phyloP scores from a whole-genome alignment of 2,329 filamentous ascomycete genomes.

The Beauveria sp. region DNA sequence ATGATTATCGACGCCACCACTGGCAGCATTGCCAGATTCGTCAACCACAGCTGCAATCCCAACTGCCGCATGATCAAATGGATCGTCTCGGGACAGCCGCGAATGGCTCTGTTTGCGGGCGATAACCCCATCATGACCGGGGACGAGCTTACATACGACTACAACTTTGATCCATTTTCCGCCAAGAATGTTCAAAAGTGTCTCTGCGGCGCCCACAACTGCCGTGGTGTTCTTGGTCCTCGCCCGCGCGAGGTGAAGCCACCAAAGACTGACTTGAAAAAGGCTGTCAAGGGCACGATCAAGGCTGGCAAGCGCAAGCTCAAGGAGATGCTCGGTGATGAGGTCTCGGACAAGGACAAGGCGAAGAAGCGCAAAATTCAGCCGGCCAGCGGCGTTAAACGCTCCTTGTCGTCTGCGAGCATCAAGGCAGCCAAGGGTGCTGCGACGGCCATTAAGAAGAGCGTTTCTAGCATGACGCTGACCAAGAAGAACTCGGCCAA shows the following conservation, averaged over 20 bases:
- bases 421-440: constrained; percentile 30
- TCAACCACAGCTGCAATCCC: constrained; percentile 94
- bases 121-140: constrained; percentile 86
- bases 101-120: constrained; percentile 95
- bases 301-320: constrained; percentile 51
- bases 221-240: constrained; percentile 56
- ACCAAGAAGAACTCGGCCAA: constrained; percentile 23
- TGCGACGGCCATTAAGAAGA: constrained; percentile 29
- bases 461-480: constrained; percentile 25
- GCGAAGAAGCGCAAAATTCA: constrained; percentile 39
- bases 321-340: constrained; percentile 42
- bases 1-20: constrained; percentile 98
- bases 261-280: constrained; percentile 36
- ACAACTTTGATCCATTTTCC: constrained; percentile 64
- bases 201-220: constrained; percentile 56
- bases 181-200: constrained; percentile 62
- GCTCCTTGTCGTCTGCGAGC: constrained; percentile 26
- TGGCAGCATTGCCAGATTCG: constrained; percentile 92
- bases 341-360: constrained; percentile 32
- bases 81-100: constrained; percentile 86
- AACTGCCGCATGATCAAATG: constrained; percentile 98
- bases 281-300: constrained; percentile 30
- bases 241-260: constrained; percentile 50
- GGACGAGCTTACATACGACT: constrained; percentile 93
- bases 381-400: constrained; percentile 26